A percentile compares a stretch with the other conserved stretches of the same genome.
These are phyloP conservation scores for Corynespora cassiicola DNA, from an alignment of 2,329 filamentous ascomycete species.

Conservation along the genomic window DNA sequence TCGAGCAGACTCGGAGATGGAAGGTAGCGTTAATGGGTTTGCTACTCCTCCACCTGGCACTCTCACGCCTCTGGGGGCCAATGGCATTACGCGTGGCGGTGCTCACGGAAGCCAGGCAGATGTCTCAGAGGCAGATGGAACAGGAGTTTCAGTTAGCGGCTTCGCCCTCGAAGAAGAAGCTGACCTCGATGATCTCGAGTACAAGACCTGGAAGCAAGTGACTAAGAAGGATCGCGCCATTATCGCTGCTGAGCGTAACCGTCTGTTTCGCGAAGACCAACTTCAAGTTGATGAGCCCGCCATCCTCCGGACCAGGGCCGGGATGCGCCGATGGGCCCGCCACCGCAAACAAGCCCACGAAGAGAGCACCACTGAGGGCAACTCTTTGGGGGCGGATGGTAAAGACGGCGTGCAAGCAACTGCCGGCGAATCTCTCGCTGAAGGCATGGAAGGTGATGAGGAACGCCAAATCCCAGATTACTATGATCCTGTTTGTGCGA, in stretches of 20 bases:
- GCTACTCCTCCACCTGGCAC: slow-evolving; percentile 81
- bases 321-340: slow-evolving; percentile 87
- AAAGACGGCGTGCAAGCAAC: slow-evolving; percentile 55
- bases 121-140: slow-evolving; percentile 84
- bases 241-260: slow-evolving; percentile 83
- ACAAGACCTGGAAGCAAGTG: slow-evolving; percentile 98
- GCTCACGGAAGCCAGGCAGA: slow-evolving; percentile 75
- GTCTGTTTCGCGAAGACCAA: slow-evolving; percentile 83
- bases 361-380: slow-evolving; percentile 51
- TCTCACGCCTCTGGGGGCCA: slow-evolving; percentile 75
- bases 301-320: slow-evolving; percentile 80
- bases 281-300: slow-evolving; percentile 89
- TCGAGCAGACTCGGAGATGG: slow-evolving; percentile 78
- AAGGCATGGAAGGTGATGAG: slow-evolving; percentile 85
- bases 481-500: slow-evolving; percentile 84
- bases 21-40: slow-evolving; percentile 83
- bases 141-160: slow-evolving; percentile 69
- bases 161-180: slow-evolving; percentile 75
- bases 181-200: slow-evolving; percentile 87
- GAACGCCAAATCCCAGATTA: slow-evolving; percentile 91
- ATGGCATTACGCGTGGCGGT: slow-evolving; percentile 68
- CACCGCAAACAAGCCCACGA: slow-evolving; percentile 71
- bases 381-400: slow-evolving; percentile 55
- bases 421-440: slow-evolving; percentile 79
- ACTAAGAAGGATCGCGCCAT: slow-evolving; percentile 94